Conservation (phyloP, 805 yeast species). For the Suhomyces tanzawaensis region DNA sequence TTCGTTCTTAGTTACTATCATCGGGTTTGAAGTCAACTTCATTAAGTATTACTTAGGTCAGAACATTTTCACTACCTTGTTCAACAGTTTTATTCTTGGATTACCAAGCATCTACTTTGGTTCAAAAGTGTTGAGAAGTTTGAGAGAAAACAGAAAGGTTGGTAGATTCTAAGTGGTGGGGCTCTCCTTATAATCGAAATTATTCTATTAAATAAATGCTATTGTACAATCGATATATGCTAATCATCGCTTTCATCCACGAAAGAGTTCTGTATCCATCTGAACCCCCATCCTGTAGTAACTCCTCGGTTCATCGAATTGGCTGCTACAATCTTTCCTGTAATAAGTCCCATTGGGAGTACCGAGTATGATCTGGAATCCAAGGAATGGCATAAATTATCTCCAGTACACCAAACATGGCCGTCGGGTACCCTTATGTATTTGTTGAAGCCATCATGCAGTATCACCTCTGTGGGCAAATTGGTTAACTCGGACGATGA, state of each 20-base stretch:
- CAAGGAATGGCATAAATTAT: conserved; percentile 78
- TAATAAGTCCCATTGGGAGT: conserved; percentile 83
- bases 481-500: conserved; percentile 45
- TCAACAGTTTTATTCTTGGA: conserved; percentile 46
- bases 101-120: conserved; percentile 61
- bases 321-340: conserved; percentile 83
- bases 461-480: conserved; percentile 21
- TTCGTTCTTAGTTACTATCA: conserved; percentile 48
- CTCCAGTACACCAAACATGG: conserved; percentile 97
- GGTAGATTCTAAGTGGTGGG: conserved; percentile 23
- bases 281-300: conserved; percentile 48
- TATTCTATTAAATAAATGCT: background rate
- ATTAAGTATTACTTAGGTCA: conserved; percentile 56
- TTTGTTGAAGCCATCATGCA: conserved; percentile 46
- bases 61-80: conserved; percentile 59
- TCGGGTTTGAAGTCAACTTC: conserved; percentile 53
- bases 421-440: conserved; percentile 85
- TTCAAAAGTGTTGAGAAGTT: conserved; percentile 58
- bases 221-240: background rate
- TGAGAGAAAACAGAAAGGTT: conserved; percentile 29
- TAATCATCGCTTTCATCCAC: conserved; percentile 26
- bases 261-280: conserved; percentile 55
- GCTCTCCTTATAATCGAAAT: conserved; percentile 4
- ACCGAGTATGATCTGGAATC: conserved; percentile 89
- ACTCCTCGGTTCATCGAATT: conserved; percentile 48